phyloP scores from a whole-genome alignment of 805 yeast species.

The Suhomyces canberraensis region DNA sequence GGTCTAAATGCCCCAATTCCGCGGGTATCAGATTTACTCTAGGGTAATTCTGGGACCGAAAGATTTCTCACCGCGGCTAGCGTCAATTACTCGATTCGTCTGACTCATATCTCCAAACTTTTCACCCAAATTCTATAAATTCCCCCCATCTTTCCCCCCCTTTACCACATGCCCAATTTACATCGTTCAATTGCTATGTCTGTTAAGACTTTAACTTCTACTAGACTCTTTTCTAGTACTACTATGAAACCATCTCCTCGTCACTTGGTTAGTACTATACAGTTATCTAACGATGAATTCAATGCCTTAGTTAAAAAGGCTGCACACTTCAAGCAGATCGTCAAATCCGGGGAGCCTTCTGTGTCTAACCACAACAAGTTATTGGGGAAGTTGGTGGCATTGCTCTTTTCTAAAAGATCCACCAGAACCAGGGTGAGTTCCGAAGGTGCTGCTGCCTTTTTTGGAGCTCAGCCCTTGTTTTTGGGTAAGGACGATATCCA shows the following conservation, averaged over 20 bases:
- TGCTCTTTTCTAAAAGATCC: slow-evolving; percentile 86
- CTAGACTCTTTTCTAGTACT: slow-evolving; percentile 4
- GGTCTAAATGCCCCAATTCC: too few species aligned
- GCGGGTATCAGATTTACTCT: neutral
- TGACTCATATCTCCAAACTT: slow-evolving; percentile 5
- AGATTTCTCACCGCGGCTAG: slow-evolving; percentile 15
- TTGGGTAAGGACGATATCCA: slow-evolving; percentile 96
- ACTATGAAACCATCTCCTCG: slow-evolving; percentile 35
- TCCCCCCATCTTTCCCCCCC: neutral
- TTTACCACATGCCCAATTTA: neutral
- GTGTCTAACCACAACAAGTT: slow-evolving; percentile 49
- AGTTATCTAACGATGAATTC: slow-evolving; percentile 71
- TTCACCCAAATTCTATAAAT: slow-evolving; percentile 1
- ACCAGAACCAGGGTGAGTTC: slow-evolving; percentile 93
- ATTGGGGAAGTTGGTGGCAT: slow-evolving; percentile 76
- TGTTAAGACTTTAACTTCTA: slow-evolving; percentile 4
- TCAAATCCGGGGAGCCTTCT: slow-evolving; percentile 50
- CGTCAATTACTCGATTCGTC: slow-evolving; percentile 11
- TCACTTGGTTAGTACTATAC: slow-evolving; percentile 81
- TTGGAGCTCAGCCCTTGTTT: slow-evolving; percentile 96
- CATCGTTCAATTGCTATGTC: slow-evolving; percentile 3
- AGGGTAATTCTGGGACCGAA: neutral
- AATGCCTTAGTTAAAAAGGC: slow-evolving; percentile 71
- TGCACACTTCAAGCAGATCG: slow-evolving; percentile 56
- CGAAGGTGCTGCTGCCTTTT: slow-evolving; percentile 90